These are phyloP conservation scores for Neospermospora avenae DNA, from an alignment of 2,329 filamentous ascomycete species.

Conservation along the genomic window DNA sequence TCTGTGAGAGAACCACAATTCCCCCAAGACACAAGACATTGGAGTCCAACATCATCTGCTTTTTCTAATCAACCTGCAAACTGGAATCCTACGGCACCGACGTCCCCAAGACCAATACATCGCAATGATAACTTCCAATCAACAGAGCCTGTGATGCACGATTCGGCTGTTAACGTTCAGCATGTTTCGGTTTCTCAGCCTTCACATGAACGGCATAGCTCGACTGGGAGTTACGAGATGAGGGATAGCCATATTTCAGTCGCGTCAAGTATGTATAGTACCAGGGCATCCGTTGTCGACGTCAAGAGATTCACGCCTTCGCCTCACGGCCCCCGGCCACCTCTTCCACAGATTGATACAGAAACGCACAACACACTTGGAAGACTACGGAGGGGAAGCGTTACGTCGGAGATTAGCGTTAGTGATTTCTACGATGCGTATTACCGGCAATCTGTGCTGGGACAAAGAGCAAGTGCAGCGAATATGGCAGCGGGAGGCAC, in stretches of 20 bases:
- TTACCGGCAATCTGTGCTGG: slow-evolving; percentile 20
- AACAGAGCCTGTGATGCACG: slow-evolving; percentile 6
- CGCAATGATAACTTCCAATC: neutral
- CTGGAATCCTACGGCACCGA: slow-evolving; percentile 1
- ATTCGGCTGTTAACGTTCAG: slow-evolving; percentile 13
- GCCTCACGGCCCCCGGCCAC: slow-evolving; percentile 1
- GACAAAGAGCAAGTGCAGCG: slow-evolving; percentile 5
- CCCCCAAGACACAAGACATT: slow-evolving; percentile 16
- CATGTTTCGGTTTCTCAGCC: slow-evolving; percentile 8
- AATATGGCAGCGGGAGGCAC: neutral
- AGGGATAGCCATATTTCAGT: slow-evolving; percentile 10
- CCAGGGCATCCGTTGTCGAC: slow-evolving; percentile 12
- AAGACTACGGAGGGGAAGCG: slow-evolving; percentile 9
- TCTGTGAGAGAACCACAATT: slow-evolving; percentile 9
- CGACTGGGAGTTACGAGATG: neutral
- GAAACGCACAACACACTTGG: neutral
- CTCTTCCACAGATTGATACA: neutral
- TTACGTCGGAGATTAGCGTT: slow-evolving; percentile 18
- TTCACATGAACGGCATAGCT: neutral
- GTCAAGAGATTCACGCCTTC: neutral
- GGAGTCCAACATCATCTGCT: slow-evolving; percentile 14
- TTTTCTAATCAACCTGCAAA: slow-evolving; percentile 11
- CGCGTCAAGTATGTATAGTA: slow-evolving; percentile 22
- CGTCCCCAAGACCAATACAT: neutral
- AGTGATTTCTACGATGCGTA: slow-evolving; percentile 29